phyloP scores from a whole-genome alignment of 495 filamentous ascomycete species.

The Parathielavia hyrcaniae region DNA sequence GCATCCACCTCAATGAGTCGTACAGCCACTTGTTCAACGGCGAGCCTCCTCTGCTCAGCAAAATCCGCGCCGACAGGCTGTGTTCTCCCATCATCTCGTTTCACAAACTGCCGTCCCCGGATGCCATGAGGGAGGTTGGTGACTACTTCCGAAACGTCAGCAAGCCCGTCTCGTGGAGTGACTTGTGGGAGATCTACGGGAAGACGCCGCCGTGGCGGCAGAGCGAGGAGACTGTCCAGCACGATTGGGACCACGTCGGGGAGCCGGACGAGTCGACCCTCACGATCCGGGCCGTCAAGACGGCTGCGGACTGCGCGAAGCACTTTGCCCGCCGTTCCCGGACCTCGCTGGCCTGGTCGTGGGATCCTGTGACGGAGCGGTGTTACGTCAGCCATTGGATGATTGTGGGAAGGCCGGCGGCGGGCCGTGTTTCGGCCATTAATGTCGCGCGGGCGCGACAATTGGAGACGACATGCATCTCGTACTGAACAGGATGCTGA shows the following conservation, averaged over 20 bases:
- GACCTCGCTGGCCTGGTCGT: slow-evolving; percentile 43
- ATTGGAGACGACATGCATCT: slow-evolving; percentile 17
- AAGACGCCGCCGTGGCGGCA: slow-evolving; percentile 30
- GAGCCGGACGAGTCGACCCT: slow-evolving; percentile 30
- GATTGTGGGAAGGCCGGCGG: slow-evolving; percentile 34
- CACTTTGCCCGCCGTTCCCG: slow-evolving; percentile 25
- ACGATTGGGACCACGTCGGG: slow-evolving; percentile 38
- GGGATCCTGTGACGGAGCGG: slow-evolving; percentile 25
- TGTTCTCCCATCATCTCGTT: slow-evolving; percentile 40
- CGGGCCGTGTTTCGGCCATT: slow-evolving; percentile 19
- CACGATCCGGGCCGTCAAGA: slow-evolving; percentile 28
- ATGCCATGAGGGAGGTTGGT: slow-evolving; percentile 35
- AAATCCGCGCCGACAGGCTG: slow-evolving; percentile 38
- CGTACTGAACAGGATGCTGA: slow-evolving; percentile 3
- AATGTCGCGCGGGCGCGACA: slow-evolving; percentile 15
- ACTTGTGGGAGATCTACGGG: slow-evolving; percentile 37
- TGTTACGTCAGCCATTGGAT: slow-evolving; percentile 43
- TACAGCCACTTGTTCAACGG: slow-evolving; percentile 45
- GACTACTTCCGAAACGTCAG: slow-evolving; percentile 31
- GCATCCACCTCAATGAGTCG: slow-evolving; percentile 40
- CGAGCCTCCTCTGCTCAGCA: slow-evolving; percentile 38
- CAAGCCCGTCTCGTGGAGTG: slow-evolving; percentile 36
- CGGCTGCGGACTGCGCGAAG: slow-evolving; percentile 23
- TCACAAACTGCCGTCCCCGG: slow-evolving; percentile 33
- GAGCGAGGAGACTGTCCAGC: slow-evolving; percentile 24